Base-by-base conservation (phyloP, 805 yeast genomes). In the Spathaspora passalidarum region DNA sequence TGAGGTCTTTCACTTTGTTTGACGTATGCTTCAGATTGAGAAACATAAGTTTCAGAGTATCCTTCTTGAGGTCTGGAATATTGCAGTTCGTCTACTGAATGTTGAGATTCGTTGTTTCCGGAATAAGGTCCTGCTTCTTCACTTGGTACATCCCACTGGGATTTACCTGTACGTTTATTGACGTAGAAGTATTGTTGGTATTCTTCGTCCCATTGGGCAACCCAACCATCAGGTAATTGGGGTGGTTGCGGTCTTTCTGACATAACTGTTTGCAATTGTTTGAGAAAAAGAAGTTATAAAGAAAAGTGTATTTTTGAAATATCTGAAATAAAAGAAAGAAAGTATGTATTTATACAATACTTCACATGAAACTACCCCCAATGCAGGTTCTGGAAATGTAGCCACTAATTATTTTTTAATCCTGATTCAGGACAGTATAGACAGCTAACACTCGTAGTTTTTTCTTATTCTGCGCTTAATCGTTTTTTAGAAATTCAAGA, bases 131-230 rank as follows among this genome's bases (percentile, higher is more conserved):
- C 11, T n/a, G 46, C 51, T 9, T 39, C 40, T n/a, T 43, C 45
- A 5, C 43, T 25, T 1, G 65, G 65, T 10, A 50, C 23, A 9
- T 60, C 66, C 72, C 72, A 66, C 45, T 61, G 66, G 3, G 67
- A 56, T 37, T 53, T 49, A 4, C 63, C 64, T 5, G 67, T 61
- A 6, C 44, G 32, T 8, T 51, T 45, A 45, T 65, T 60, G 35
- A 62, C 61, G 44, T 50, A 65, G 42, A 50, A 65, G 44, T 56
- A 65, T 13, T 52, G 42, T 45, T 58, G 43, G 50, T 62, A 64
- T 44, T 61, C 62, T 32, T 61, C 66, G 43, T 66, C 70, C 61
- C 64, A 66, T 42, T 59, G 56, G n/a, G 66, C 68, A 0, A 55
- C 43, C 71, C 71, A 66, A 11, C 71, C 71, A 10, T 50, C 44